These are phyloP conservation scores for Volvox carteri DNA, from an alignment of 163 green algal species.

Conservation along the genomic window DNA sequence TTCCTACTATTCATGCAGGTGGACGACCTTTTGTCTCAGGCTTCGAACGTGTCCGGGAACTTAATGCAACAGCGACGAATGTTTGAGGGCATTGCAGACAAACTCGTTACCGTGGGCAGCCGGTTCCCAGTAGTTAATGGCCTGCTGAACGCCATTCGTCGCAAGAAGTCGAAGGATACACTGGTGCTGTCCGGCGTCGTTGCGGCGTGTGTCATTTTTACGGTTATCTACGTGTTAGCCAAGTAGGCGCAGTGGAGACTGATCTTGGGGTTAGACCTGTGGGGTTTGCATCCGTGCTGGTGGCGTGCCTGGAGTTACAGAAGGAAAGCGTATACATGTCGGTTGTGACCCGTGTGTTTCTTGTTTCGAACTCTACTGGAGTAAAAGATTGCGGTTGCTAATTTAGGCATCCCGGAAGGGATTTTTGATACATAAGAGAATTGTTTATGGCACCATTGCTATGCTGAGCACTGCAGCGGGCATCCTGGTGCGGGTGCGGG, in stretches of 20 bases:
- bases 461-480: no score
- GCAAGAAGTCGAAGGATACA: conserved; percentile 93
- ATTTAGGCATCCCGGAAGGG: no score
- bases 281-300: no score
- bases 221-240: conserved; percentile 87
- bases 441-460: no score
- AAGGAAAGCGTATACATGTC: no score
- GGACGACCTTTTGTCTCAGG: conserved; percentile 89
- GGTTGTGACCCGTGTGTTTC: no score
- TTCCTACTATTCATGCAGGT: conserved; percentile 64
- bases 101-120: conserved; percentile 68
- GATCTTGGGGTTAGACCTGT: no score
- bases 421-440: no score
- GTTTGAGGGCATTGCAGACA: conserved; percentile 77
- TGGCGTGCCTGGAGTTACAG: no score
- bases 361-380: no score
- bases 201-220: conserved; percentile 86
- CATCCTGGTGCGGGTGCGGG: no score
- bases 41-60: conserved; percentile 77
- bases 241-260: conserved; percentile 60
- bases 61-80: conserved; percentile 87
- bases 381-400: no score
- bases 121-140: conserved; percentile 92
- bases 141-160: conserved; percentile 91
- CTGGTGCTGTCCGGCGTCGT: conserved; percentile 91